Conservation (phyloP, 805 yeast genomes). For the Wickerhamomyces pijperi region DNA sequence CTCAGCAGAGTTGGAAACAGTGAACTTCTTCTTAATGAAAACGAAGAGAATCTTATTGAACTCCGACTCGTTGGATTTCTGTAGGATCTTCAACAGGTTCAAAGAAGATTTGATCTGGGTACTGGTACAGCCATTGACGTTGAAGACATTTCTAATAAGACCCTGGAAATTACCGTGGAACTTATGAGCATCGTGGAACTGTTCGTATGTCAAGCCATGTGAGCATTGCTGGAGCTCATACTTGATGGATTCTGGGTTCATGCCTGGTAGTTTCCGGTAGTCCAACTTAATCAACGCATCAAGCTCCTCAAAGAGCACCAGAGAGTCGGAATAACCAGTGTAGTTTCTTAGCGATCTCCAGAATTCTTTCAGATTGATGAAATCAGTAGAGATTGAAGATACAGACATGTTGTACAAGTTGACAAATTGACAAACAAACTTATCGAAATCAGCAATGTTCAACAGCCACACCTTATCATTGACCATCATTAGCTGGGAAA, state of each 20-base stretch:
- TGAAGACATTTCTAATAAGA: slow-evolving; percentile 13
- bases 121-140: slow-evolving; percentile 2
- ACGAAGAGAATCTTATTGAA: slow-evolving; percentile 15
- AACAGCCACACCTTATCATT: neutral
- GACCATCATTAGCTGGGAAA: neutral
- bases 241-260: slow-evolving; percentile 1
- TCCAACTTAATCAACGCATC: too few species aligned
- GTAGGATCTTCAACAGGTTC: slow-evolving; percentile 14
- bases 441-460: neutral
- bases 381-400: too few species aligned
- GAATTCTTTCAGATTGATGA: too few species aligned
- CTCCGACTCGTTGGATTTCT: slow-evolving; percentile 14
- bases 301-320: too few species aligned
- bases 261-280: too few species aligned
- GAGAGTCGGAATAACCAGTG: too few species aligned
- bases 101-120: slow-evolving; percentile 3
- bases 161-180: slow-evolving; percentile 14
- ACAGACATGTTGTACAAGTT: too few species aligned
- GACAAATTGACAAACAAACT: neutral
- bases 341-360: too few species aligned
- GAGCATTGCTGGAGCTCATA: slow-evolving; percentile 2
- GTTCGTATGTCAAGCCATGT: slow-evolving; percentile 5
- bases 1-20: slow-evolving; percentile 19
- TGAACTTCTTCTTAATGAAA: slow-evolving; percentile 16
- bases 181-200: slow-evolving; percentile 4